Conservation (phyloP, 1,139 yeast species). For the Pichia sp. region DNA sequence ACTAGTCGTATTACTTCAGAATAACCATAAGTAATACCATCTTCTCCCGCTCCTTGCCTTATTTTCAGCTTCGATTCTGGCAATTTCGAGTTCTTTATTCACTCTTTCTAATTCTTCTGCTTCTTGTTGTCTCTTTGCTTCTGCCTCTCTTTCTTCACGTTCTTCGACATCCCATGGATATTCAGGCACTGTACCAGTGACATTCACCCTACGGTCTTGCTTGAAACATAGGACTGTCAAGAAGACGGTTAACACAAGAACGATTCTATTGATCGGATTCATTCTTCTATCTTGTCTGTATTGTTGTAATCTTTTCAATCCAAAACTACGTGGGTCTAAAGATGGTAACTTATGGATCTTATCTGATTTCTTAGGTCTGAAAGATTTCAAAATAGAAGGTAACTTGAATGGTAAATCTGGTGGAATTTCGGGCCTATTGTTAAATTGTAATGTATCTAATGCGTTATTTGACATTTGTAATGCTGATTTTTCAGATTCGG, state of each 20-base stretch:
- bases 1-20: background rate
- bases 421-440: slow-evolving; percentile 32
- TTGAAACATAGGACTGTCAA: slow-evolving; percentile 45
- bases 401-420: slow-evolving; percentile 56
- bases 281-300: slow-evolving; percentile 45
- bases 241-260: slow-evolving; percentile 45
- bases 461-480: slow-evolving; percentile 13
- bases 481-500: slow-evolving; percentile 15
- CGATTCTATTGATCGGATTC: slow-evolving; percentile 54
- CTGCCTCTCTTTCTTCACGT: slow-evolving; percentile 34
- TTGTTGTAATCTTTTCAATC: slow-evolving; percentile 46
- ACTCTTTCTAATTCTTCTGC: background rate
- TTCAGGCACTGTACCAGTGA: slow-evolving; percentile 46
- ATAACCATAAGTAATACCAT: slow-evolving; percentile 47
- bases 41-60: slow-evolving; percentile 17
- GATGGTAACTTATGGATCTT: slow-evolving; percentile 35
- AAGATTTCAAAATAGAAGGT: slow-evolving; percentile 38
- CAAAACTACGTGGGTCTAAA: slow-evolving; percentile 47
- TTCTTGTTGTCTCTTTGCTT: slow-evolving; percentile 6
- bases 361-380: slow-evolving; percentile 32
- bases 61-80: background rate
- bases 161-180: slow-evolving; percentile 34
- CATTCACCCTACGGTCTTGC: slow-evolving; percentile 50
- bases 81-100: background rate
- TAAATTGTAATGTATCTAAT: slow-evolving; percentile 15